A percentile compares a stretch with the other conserved stretches of the same genome.
Evolutionary conservation across 805 yeast species (phyloP).

Genomic region (Metschnikowia peoriensis): DNA sequence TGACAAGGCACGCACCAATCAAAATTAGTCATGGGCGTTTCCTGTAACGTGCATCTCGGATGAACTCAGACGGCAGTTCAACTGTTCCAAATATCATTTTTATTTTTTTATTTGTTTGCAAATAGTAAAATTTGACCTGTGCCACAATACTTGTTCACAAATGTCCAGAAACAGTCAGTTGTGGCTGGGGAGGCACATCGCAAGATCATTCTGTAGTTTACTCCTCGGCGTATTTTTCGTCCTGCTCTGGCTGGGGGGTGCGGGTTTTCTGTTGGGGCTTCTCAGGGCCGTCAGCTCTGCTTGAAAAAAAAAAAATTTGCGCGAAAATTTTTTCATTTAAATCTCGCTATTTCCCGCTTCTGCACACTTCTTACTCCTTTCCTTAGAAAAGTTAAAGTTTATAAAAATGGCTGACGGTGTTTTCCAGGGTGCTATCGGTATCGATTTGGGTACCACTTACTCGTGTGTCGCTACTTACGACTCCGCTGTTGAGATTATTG

Average conservation of each 20-base stretch:
- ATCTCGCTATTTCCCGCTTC: constrained; percentile 14
- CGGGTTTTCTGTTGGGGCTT: constrained; percentile 5
- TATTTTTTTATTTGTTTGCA: no score
- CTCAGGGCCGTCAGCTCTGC: constrained; percentile 9
- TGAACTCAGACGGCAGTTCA: no score
- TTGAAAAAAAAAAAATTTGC: constrained; percentile 15
- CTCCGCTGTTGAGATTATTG: constrained; percentile 50
- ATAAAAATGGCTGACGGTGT: constrained; percentile 32
- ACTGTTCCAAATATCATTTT: no score
- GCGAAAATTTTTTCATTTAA: constrained; percentile 20
- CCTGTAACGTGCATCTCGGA: no score
- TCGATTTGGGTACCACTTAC: constrained; percentile 53
- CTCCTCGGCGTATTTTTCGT: constrained; percentile 11
- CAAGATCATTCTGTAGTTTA: constrained; percentile 3
- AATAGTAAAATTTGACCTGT: no score
- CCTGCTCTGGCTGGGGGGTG: constrained; percentile 5
- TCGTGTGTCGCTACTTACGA: constrained; percentile 52
- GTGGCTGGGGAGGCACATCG: not conserved
- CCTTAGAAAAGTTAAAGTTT: constrained; percentile 13
- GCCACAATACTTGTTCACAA: not conserved
- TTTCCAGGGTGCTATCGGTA: constrained; percentile 44
- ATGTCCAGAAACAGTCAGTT: not conserved
- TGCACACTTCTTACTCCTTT: constrained; percentile 13
- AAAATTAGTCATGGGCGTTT: not conserved
- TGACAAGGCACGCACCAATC: not conserved